These are phyloP conservation scores for Candida nitratophila DNA, from an alignment of 805 yeast species.

Conservation along the genomic window DNA sequence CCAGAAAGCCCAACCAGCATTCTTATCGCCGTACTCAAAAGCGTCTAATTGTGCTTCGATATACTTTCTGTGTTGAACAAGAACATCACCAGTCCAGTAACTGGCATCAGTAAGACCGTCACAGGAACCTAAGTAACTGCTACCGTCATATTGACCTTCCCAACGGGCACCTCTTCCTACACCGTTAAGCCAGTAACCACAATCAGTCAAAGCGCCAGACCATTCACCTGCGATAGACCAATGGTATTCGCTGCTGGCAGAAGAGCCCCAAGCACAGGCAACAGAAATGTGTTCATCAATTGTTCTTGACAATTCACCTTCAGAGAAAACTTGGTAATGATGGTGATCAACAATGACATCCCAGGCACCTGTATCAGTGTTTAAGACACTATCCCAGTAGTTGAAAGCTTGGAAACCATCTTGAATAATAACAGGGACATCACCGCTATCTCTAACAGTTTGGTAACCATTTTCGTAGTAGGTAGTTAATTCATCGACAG, in stretches of 20 bases:
- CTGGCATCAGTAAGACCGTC: constrained; percentile 27
- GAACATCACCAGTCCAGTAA: constrained; percentile 56
- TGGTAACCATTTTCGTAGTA: constrained; percentile 62
- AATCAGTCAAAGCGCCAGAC: constrained; percentile 67
- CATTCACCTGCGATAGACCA: constrained; percentile 73
- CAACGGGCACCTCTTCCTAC: constrained; percentile 61
- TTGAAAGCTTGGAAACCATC: constrained; percentile 61
- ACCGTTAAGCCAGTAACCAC: constrained; percentile 65
- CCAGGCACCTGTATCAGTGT: constrained; percentile 30
- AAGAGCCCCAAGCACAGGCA: constrained; percentile 38
- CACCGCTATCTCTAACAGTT: constrained; percentile 47
- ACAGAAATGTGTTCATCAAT: constrained; percentile 60
- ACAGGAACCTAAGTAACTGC: constrained; percentile 56
- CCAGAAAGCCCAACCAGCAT: constrained; percentile 92
- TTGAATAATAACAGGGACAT: constrained; percentile 49
- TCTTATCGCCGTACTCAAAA: constrained; percentile 41
- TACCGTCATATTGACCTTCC: constrained; percentile 38
- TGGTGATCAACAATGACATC: constrained; percentile 82
- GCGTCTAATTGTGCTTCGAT: constrained; percentile 92
- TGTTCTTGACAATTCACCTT: constrained; percentile 48
- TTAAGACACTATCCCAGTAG: constrained; percentile 57
- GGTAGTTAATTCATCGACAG: constrained; percentile 48
- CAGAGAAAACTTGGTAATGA: constrained; percentile 79
- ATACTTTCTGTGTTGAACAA: constrained; percentile 53
- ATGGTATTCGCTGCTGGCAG: constrained; percentile 45